Conservation (phyloP, 495 filamentous ascomycete species). For the Penicillium dipodomyicola region DNA sequence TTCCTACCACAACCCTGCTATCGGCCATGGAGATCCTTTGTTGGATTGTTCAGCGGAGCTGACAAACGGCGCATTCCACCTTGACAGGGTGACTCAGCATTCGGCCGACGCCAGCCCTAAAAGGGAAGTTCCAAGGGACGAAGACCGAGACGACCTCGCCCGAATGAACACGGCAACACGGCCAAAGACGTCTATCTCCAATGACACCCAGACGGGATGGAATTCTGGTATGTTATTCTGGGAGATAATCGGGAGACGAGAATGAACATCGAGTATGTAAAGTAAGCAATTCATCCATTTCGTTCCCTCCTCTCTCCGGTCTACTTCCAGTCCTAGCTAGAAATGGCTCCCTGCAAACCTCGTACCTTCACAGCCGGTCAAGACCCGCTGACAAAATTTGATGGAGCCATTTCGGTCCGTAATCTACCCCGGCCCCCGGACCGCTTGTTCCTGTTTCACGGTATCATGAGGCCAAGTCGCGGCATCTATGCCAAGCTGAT, state of each 20-base stretch:
- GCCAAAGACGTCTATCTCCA: not conserved
- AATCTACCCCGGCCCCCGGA: too few species aligned
- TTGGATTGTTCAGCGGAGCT: not conserved
- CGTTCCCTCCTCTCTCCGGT: too few species aligned
- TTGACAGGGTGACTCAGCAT: not conserved
- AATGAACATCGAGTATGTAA: not conserved
- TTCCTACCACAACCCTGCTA: not conserved
- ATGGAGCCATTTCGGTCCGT: too few species aligned
- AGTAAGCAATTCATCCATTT: too few species aligned
- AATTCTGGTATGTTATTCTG: not conserved
- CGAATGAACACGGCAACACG: not conserved
- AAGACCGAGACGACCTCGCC: not conserved
- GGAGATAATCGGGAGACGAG: not conserved
- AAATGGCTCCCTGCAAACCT: too few species aligned
- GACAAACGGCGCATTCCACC: not conserved
- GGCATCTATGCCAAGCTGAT: too few species aligned
- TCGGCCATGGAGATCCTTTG: not conserved
- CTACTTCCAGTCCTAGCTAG: too few species aligned
- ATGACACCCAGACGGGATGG: not conserved
- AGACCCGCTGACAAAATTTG: too few species aligned
- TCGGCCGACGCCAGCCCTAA: not conserved
- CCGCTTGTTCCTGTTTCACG: too few species aligned
- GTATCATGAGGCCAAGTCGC: too few species aligned
- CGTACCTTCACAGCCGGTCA: too few species aligned
- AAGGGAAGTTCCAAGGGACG: not conserved